Conservation (phyloP, 1,284 basidiomycete genomes). For the Filobasidium uniguttulatum region DNA sequence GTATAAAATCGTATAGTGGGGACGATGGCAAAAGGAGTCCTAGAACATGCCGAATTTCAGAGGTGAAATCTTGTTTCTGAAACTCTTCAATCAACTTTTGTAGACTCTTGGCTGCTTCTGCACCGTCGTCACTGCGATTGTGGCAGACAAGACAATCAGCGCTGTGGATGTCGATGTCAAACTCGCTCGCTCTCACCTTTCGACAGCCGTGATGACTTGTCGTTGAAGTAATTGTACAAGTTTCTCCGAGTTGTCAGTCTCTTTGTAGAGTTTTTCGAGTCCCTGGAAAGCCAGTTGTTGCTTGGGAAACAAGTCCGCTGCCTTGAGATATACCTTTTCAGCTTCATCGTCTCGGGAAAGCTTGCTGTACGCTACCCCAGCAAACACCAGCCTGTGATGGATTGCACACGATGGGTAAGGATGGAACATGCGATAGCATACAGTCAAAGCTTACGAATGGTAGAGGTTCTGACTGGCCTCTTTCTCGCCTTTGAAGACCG, state of each 20-base stretch:
- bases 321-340: constrained; percentile 72
- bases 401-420: constrained; percentile 1
- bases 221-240: constrained; percentile 45
- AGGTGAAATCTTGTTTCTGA: constrained; percentile 47
- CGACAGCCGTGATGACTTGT: constrained; percentile 45
- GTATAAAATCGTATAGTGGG: constrained; percentile 50
- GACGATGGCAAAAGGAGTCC: constrained; percentile 63
- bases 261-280: constrained; percentile 58
- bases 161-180: not conserved
- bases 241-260: constrained; percentile 48
- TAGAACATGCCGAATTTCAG: constrained; percentile 54
- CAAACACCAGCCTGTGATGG: constrained; percentile 56
- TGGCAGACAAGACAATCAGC: constrained; percentile 5
- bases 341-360: constrained; percentile 55
- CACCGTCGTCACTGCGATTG: constrained; percentile 52
- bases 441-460: constrained; percentile 1
- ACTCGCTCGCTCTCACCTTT: constrained; percentile 42
- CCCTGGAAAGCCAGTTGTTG: constrained; percentile 60
- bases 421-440: not conserved
- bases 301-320: constrained; percentile 50
- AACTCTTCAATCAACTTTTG: constrained; percentile 61
- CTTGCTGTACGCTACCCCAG: constrained; percentile 62
- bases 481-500: constrained; percentile 44
- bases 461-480: constrained; percentile 51
- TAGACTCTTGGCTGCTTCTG: constrained; percentile 63